Evolutionary conservation across 768 basidiomycete species (phyloP), one percentile per base, ranked within the genome.

Genomic region (Termitomyces sp.): DNA sequence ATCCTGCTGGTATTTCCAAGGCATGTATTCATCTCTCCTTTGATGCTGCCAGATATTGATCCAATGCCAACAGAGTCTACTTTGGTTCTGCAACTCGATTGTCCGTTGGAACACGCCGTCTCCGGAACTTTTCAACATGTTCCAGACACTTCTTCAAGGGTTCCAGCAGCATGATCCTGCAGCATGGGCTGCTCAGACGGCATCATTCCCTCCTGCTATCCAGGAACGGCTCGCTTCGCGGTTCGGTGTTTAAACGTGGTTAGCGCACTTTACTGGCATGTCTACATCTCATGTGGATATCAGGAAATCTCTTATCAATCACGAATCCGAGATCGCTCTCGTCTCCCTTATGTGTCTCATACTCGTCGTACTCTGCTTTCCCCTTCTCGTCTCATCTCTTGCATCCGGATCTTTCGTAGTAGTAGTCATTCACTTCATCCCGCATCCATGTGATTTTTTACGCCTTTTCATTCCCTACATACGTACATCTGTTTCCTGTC

Each of bases 81-180:
- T 96, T 57, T 98, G 92, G 91, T 98, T 99, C 86, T 96, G 96
- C 75, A 98, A 98, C 72, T 94, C 97, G 18, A 92, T 98, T 63
- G 91, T 96, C 56, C 84, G 95, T 63, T 99, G 97, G 97, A 91
- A 88, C 59, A 86, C 86, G 60, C 97, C 97, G 0, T 97, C 96
- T 1, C 80, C 86, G 12, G 93, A 96, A 75, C 83, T 99, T 60
- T 94, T 97, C 72, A 80, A 80, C 52, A 98, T 97, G 94, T 99
- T 99, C 86, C 85, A 88, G 71, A 85, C 90, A 75, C 83, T 99
- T 53, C 78, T 99, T 58, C 84, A 81, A 62, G 94, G 93, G 15
- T 96, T 98, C 84, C 94, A 94, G 79, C 84, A 87, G 67, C 92
- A 95, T 72, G 87, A 94, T 65, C 86, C 89, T 44, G 81, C 85